phyloP scores from a whole-genome alignment of 768 basidiomycete species.

The Leccinum uliginosum region DNA sequence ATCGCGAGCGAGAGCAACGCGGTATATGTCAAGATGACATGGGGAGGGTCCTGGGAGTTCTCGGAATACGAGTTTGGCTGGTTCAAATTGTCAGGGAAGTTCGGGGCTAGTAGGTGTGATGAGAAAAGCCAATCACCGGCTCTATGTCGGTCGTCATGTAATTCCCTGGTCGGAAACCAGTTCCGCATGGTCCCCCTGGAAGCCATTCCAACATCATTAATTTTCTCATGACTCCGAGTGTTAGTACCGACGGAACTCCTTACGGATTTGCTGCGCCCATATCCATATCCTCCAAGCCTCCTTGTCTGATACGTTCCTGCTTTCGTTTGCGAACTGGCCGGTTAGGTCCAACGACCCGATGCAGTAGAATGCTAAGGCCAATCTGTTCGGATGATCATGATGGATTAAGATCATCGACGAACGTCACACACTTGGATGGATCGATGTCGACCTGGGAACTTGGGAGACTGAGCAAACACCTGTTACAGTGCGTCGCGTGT shows the following conservation, averaged over 20 bases:
- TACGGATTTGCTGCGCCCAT: constrained; percentile 80
- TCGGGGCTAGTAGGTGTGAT: not conserved
- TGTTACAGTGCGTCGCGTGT: constrained; percentile 62
- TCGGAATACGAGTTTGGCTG: constrained; percentile 38
- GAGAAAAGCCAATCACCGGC: constrained; percentile 6
- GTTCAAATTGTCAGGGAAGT: constrained; percentile 10
- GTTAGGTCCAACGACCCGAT: constrained; percentile 81
- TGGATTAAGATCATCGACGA: constrained; percentile 14
- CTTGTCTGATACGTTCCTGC: constrained; percentile 49
- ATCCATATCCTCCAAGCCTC: constrained; percentile 76
- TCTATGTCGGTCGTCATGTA: constrained; percentile 51
- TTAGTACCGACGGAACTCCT: constrained; percentile 5
- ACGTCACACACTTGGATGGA: constrained; percentile 55
- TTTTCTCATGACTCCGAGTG: not conserved
- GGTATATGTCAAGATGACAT: constrained; percentile 93
- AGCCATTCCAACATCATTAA: not conserved
- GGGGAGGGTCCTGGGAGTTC: constrained; percentile 58
- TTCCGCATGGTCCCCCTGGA: constrained; percentile 53
- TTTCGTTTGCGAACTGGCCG: constrained; percentile 36
- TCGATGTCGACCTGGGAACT: constrained; percentile 65
- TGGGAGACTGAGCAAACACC: constrained; percentile 71
- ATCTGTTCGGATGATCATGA: constrained; percentile 39
- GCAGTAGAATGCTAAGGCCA: constrained; percentile 87
- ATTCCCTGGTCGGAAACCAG: constrained; percentile 72
- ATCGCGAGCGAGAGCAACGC: constrained; percentile 80